Percentiles rank a stretch among this genome's conserved stretches.
Evolutionary conservation across 2,329 filamentous ascomycete species (phyloP).

Genomic region (Fusarium gaditjirri): DNA sequence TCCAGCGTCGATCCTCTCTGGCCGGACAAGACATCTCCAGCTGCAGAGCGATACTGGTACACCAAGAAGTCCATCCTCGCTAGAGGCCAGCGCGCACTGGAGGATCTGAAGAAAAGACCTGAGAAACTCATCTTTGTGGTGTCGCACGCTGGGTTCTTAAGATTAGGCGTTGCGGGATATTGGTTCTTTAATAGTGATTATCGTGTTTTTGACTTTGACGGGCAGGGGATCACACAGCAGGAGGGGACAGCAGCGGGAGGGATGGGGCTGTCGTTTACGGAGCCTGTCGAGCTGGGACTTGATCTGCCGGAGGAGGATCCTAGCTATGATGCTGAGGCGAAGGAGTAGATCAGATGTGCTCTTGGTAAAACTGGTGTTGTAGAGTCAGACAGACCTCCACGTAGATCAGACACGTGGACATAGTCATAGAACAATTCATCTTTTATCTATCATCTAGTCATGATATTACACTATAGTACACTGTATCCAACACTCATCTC

Average conservation of each 20-base stretch:
- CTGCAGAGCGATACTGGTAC: conserved; percentile 61
- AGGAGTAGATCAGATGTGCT: neutral
- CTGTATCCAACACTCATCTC: conserved; percentile 61
- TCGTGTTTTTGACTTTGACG: conserved; percentile 67
- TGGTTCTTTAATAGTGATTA: conserved; percentile 73
- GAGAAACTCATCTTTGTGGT: conserved; percentile 74
- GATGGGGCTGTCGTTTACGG: conserved; percentile 49
- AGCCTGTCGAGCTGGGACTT: conserved; percentile 52
- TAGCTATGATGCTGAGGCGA: neutral
- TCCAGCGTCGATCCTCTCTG: conserved; percentile 66
- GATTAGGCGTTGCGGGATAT: conserved; percentile 64
- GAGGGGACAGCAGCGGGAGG: conserved; percentile 52
- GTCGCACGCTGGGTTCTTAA: conserved; percentile 71
- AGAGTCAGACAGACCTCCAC: accelerated
- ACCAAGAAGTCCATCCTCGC: conserved; percentile 62
- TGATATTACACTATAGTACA: conserved; percentile 37
- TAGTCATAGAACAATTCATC: neutral
- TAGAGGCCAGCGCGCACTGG: conserved; percentile 63
- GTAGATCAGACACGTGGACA: neutral
- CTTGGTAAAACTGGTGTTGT: neutral
- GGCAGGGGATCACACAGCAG: conserved; percentile 57
- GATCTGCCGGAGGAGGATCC: conserved; percentile 51
- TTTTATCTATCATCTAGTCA: conserved; percentile 11
- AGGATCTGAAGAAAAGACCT: conserved; percentile 60
- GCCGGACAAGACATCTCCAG: conserved; percentile 68